phyloP scores from a whole-genome alignment of 2,329 filamentous ascomycete genomes.

The Arthrobotrys conoides region DNA sequence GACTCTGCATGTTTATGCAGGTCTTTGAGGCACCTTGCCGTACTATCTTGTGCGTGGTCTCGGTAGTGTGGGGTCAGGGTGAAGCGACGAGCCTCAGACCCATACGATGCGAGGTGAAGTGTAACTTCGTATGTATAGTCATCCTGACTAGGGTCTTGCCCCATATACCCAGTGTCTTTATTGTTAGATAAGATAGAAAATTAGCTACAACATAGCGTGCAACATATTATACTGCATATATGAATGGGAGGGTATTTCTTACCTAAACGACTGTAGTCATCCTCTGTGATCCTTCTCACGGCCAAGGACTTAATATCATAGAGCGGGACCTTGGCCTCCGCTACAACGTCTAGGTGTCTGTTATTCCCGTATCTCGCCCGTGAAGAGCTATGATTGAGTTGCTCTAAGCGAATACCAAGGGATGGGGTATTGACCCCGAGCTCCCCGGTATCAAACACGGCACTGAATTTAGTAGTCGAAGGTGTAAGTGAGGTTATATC shows the following conservation, averaged over 20 bases:
- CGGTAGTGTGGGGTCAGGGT: conserved; percentile 20
- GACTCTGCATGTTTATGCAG: conserved; percentile 37
- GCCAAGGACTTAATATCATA: conserved; percentile 38
- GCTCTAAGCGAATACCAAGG: conserved; percentile 45
- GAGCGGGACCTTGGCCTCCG: conserved; percentile 26
- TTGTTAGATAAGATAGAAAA: background rate
- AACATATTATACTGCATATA: background rate
- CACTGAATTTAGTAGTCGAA: conserved; percentile 19
- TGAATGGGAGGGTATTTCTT: background rate
- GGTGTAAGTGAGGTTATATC: conserved; percentile 22
- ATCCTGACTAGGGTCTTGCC: conserved; percentile 15
- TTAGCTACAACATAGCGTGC: background rate
- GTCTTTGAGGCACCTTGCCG: conserved; percentile 40
- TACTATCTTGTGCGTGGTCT: conserved; percentile 1
- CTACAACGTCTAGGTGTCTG: conserved; percentile 17
- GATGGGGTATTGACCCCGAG: conserved; percentile 6
- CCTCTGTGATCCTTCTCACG: conserved; percentile 18
- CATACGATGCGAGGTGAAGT: conserved; percentile 27
- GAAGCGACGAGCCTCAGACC: conserved; percentile 21
- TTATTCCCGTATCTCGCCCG: conserved; percentile 24
- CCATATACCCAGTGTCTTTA: conserved; percentile 25
- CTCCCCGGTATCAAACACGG: conserved; percentile 39
- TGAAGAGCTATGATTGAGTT: conserved; percentile 2
- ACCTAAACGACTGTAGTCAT: conserved; percentile 26
- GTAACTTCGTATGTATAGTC: conserved; percentile 50